phyloP scores from a whole-genome alignment of 768 basidiomycete genomes.

The Trichaptum fuscoviolaceum region DNA sequence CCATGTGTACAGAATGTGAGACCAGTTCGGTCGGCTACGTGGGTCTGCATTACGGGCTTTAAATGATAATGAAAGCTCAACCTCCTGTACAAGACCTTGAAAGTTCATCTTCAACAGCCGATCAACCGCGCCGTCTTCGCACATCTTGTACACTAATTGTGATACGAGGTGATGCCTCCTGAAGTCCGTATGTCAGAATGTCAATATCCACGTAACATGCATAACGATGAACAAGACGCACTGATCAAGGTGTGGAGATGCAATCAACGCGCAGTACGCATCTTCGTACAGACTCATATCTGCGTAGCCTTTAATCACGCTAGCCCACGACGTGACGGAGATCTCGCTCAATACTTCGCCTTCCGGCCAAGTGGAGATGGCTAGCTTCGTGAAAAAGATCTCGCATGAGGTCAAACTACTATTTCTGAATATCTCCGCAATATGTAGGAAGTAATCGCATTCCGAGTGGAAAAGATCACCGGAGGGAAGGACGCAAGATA shows the following conservation, averaged over 20 bases:
- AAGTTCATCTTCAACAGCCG: slow-evolving; percentile 80
- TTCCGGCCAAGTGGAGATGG: slow-evolving; percentile 61
- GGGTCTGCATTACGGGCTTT: slow-evolving; percentile 94
- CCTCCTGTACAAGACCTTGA: slow-evolving; percentile 75
- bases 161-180: slow-evolving; percentile 82
- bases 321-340: slow-evolving; percentile 46
- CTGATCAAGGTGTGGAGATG: slow-evolving; percentile 72
- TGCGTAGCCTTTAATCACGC: slow-evolving; percentile 68
- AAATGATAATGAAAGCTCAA: slow-evolving; percentile 84
- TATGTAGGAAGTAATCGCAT: slow-evolving; percentile 74
- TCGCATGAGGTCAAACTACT: slow-evolving; percentile 52
- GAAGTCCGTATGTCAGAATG: slow-evolving; percentile 5
- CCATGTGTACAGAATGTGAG: slow-evolving; percentile 93
- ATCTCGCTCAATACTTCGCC: slow-evolving; percentile 57
- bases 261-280: slow-evolving; percentile 77
- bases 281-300: slow-evolving; percentile 77
- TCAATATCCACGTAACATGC: slow-evolving; percentile 8
- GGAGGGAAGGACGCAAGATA: slow-evolving; percentile 57
- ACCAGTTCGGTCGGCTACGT: slow-evolving; percentile 76
- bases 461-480: slow-evolving; percentile 52
- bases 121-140: slow-evolving; percentile 79
- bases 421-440: slow-evolving; percentile 67
- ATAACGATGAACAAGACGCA: slow-evolving; percentile 26
- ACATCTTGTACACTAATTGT: slow-evolving; percentile 87
- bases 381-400: slow-evolving; percentile 70